Conservation (phyloP, 805 yeast species). For the Myxozyma neglecta region DNA sequence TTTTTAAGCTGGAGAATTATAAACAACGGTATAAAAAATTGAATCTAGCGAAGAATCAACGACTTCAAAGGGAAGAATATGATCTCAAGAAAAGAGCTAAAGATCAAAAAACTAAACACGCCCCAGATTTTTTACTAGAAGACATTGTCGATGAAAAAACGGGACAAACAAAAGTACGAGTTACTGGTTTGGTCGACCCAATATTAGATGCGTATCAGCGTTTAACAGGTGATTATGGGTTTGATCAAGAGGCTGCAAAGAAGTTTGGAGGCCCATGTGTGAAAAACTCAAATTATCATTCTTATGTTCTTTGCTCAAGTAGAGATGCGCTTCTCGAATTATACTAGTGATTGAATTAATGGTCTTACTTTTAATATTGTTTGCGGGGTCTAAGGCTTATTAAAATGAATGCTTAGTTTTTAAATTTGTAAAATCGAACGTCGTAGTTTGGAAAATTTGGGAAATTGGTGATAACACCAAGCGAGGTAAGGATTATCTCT, state of each 20-base stretch:
- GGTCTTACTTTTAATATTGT: neutral
- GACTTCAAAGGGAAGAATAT: neutral
- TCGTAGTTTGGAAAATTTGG: too few species aligned
- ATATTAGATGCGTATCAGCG: slow-evolving; percentile 12
- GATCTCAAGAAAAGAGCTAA: neutral
- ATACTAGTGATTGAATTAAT: neutral
- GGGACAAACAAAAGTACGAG: neutral
- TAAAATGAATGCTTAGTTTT: too few species aligned
- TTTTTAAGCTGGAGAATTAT: neutral
- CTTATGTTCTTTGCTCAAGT: neutral
- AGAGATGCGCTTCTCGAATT: neutral
- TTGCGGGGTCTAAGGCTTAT: too few species aligned
- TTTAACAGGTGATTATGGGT: slow-evolving; percentile 18
- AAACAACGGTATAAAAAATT: neutral
- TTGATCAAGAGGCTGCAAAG: slow-evolving; percentile 2
- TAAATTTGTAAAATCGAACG: too few species aligned
- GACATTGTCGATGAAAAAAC: slow-evolving; percentile 5
- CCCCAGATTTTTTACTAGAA: neutral
- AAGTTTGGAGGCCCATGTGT: neutral
- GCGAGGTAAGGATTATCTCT: too few species aligned
- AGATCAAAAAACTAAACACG: neutral
- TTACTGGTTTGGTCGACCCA: slow-evolving; percentile 13
- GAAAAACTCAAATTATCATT: neutral
- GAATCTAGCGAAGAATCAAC: neutral
- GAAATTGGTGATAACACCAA: too few species aligned